These are phyloP conservation scores for Malassezia sp. DNA, from an alignment of 1,284 basidiomycete species.

Conservation along the genomic window DNA sequence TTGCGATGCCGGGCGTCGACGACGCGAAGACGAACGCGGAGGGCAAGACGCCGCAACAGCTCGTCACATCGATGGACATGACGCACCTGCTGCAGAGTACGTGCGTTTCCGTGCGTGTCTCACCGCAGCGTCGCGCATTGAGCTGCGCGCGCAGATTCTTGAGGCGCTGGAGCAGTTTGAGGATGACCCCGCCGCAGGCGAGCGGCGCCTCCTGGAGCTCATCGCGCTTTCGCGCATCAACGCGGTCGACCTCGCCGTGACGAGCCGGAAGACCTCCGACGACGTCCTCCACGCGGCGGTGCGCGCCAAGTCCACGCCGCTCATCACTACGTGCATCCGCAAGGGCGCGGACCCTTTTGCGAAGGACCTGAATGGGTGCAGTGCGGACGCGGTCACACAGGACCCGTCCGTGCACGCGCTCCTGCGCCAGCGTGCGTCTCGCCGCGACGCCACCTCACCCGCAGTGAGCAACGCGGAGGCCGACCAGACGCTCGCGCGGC, in stretches of 20 bases:
- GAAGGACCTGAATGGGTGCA: slow-evolving; percentile 65
- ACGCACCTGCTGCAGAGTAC: slow-evolving; percentile 66
- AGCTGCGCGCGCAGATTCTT: slow-evolving; percentile 65
- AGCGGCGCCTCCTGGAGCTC: slow-evolving; percentile 50
- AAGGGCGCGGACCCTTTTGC: slow-evolving; percentile 84
- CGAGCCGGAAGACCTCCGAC: slow-evolving; percentile 50
- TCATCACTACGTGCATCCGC: slow-evolving; percentile 71
- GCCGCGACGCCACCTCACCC: too few species aligned
- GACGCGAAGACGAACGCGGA: slow-evolving; percentile 65
- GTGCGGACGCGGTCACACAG: slow-evolving; percentile 59
- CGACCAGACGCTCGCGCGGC: slow-evolving; percentile 47
- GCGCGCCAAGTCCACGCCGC: slow-evolving; percentile 62
- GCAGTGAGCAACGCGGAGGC: slow-evolving; percentile 47
- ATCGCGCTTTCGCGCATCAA: slow-evolving; percentile 24
- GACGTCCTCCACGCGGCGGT: slow-evolving; percentile 81
- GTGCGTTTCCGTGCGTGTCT: slow-evolving; percentile 21
- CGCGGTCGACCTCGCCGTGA: slow-evolving; percentile 35
- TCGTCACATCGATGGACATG: slow-evolving; percentile 55
- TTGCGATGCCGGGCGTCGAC: slow-evolving; percentile 59
- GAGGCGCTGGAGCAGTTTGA: slow-evolving; percentile 54
- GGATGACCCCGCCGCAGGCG: slow-evolving; percentile 58
- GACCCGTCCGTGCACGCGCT: slow-evolving; percentile 72
- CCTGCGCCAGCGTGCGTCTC: slow-evolving; percentile 68
- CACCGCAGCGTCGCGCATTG: slow-evolving; percentile 61
- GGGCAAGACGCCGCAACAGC: slow-evolving; percentile 63